Conservation (phyloP, 257 asterid species). For the Solanum bulbocastanum region DNA sequence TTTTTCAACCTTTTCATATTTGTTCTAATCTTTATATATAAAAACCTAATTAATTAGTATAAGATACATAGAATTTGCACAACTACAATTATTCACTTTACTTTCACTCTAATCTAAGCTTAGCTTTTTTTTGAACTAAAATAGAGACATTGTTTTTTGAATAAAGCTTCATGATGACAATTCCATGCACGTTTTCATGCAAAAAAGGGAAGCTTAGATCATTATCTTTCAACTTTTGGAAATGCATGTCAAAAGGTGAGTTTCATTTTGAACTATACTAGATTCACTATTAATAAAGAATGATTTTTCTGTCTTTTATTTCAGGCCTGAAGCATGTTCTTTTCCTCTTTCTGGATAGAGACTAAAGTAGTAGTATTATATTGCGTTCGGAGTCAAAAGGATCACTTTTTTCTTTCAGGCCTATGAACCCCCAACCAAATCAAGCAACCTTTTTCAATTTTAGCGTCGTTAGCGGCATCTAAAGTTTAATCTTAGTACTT, state of each 20-base stretch:
- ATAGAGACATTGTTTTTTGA: constrained; percentile 1
- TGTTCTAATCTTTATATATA: neutral
- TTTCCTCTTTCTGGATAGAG: neutral
- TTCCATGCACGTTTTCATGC: neutral
- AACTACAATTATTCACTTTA: neutral
- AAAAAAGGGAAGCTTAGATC: neutral
- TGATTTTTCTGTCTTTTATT: neutral
- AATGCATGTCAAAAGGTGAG: constrained; percentile 26
- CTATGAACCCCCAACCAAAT: too few species aligned
- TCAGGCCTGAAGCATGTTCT: neutral
- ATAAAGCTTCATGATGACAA: neutral
- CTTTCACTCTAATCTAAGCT: neutral
- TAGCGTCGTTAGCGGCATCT: neutral
- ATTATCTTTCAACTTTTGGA: constrained; percentile 33
- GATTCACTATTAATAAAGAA: neutral
- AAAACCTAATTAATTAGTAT: neutral
- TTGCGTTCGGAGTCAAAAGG: neutral
- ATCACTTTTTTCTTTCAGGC: too few species aligned
- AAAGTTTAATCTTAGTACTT: neutral
- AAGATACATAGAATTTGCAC: neutral
- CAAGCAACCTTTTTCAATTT: neutral
- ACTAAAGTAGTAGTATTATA: neutral
- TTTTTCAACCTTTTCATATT: neutral
- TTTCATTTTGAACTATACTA: neutral
- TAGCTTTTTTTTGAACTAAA: neutral